Percentiles rank a stretch among this genome's conserved stretches.
These are phyloP conservation scores for Larix sibirica DNA, from an alignment of 83 land plant genomes.

Conservation along the genomic window DNA sequence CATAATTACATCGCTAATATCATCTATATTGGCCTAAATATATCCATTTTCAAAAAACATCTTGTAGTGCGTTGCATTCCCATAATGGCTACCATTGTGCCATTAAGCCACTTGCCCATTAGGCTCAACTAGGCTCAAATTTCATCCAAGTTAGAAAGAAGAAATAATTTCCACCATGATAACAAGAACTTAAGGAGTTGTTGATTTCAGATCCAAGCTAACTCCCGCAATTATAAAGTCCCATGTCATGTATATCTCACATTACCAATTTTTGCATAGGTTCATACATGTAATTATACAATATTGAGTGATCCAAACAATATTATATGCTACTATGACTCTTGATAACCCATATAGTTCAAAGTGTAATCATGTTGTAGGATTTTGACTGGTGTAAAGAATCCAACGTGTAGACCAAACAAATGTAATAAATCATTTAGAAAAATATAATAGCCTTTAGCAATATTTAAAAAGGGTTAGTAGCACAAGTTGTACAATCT, in stretches of 20 bases:
- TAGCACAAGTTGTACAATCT: slow-evolving; percentile 98
- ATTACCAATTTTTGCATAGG: too few relatives aligned
- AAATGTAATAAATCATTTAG: slow-evolving; percentile 25
- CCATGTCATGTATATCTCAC: too few relatives aligned
- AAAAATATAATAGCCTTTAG: slow-evolving; percentile 83
- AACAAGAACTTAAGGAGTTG: too few relatives aligned
- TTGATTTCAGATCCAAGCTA: too few relatives aligned
- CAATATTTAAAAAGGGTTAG: slow-evolving; percentile 95
- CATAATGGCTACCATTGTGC: too few relatives aligned
- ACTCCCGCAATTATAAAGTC: too few relatives aligned
- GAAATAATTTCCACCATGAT: too few relatives aligned
- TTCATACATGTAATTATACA: slow-evolving; percentile 74
- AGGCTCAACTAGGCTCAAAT: too few relatives aligned
- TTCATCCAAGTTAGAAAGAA: too few relatives aligned
- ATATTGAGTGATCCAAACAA: slow-evolving; percentile 96
- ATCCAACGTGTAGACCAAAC: slow-evolving; percentile 88
- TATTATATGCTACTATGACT: slow-evolving; percentile 85
- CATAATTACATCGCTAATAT: slow-evolving; percentile 49
- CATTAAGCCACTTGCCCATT: too few relatives aligned
- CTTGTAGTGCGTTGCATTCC: too few relatives aligned
- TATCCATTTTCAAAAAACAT: slow-evolving; percentile 29
- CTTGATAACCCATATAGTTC: slow-evolving; percentile 96
- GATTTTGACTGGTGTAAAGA: slow-evolving; percentile 95
- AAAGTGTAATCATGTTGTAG: slow-evolving; percentile 96
- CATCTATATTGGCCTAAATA: slow-evolving; percentile 54